Evolutionary conservation across 176 grass and related monocot genomes (phyloP).

Genomic region (Calamus simplicifolius): DNA sequence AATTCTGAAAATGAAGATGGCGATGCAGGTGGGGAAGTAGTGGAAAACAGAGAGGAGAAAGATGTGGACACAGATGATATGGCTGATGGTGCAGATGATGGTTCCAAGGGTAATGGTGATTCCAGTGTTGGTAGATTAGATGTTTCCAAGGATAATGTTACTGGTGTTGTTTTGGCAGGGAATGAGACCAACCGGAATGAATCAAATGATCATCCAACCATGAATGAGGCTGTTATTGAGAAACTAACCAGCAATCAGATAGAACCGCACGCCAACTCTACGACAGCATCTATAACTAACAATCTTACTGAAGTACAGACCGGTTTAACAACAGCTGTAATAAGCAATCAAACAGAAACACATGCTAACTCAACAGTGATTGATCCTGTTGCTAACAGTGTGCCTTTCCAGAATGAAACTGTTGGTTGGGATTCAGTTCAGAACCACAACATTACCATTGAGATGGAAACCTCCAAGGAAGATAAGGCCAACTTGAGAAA

Average conservation of each 20-base stretch:
- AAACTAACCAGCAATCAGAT: background rate
- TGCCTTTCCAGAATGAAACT: background rate
- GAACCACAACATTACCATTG: background rate
- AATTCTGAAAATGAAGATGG: conserved; percentile 2
- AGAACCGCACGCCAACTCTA: background rate
- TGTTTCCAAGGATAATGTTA: background rate
- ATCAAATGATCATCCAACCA: too few relatives aligned
- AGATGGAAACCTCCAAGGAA: background rate
- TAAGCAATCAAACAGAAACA: background rate
- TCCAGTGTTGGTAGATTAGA: background rate
- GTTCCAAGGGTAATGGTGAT: background rate
- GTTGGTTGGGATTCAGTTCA: background rate
- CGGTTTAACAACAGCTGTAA: background rate
- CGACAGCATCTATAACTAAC: background rate
- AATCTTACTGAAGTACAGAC: background rate
- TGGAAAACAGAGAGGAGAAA: background rate
- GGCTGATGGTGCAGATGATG: background rate
- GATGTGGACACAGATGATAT: background rate
- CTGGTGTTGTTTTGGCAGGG: background rate
- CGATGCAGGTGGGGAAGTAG: background rate
- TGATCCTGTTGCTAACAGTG: background rate
- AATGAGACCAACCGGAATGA: background rate
- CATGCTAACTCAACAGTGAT: background rate
- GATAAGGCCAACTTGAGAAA: background rate
- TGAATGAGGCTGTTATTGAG: background rate